Conservation (phyloP, 225 moss, liverwort and hornwort genomes). For the Climacium dendroides region DNA sequence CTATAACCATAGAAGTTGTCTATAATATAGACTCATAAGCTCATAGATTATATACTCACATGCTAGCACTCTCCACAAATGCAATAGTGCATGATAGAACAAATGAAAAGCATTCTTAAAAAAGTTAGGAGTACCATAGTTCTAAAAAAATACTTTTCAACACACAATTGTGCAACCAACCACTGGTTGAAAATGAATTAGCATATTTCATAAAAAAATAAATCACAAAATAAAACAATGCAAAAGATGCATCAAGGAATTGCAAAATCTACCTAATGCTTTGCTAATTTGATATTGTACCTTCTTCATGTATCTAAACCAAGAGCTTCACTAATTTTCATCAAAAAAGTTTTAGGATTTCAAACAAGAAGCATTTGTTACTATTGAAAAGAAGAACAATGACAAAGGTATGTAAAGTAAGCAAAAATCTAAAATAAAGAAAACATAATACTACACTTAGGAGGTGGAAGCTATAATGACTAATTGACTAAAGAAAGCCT, state of each 20-base stretch:
- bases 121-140: no score
- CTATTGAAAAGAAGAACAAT: not conserved
- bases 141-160: no score
- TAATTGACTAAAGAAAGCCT: no score
- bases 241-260: no score
- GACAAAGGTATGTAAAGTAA: not conserved
- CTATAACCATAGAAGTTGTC: no score
- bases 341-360: not conserved
- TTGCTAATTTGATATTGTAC: not conserved
- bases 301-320: not conserved
- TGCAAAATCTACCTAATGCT: accelerated
- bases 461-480: no score
- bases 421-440: not conserved
- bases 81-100: no score
- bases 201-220: not conserved
- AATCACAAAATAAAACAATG: not conserved
- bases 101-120: no score
- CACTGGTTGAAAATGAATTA: not conserved
- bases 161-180: no score
- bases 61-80: no score
- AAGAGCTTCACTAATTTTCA: not conserved
- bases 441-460: not conserved
- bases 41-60: no score
- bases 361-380: not conserved
- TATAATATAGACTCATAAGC: no score